These are phyloP conservation scores for Asclepias syriaca DNA, from an alignment of 257 asterid species.

Conservation along the genomic window DNA sequence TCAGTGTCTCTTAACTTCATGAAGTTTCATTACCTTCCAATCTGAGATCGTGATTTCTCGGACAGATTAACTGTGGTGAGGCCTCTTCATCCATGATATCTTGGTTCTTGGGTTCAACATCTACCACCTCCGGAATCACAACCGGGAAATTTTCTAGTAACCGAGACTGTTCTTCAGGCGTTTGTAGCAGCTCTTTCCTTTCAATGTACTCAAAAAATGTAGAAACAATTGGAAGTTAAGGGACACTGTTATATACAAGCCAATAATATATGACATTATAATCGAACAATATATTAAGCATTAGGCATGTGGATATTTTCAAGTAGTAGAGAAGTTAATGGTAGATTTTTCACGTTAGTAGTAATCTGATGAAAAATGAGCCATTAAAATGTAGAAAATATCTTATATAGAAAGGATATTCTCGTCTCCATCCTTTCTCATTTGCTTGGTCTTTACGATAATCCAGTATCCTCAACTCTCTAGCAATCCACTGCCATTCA, in stretches of 20 bases:
- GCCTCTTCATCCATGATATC: slow-evolving; percentile 18
- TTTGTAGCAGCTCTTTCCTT: slow-evolving; percentile 41
- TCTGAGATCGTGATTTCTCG: slow-evolving; percentile 9
- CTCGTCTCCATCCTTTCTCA: slow-evolving; percentile 80
- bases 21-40: slow-evolving; percentile 23
- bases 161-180: slow-evolving; percentile 37
- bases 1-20: slow-evolving; percentile 11
- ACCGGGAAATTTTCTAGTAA: slow-evolving; percentile 40
- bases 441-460: slow-evolving; percentile 49
- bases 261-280: neutral
- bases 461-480: slow-evolving; percentile 50
- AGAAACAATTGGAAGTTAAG: slow-evolving; percentile 17
- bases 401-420: slow-evolving; percentile 59
- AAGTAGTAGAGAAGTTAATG: neutral
- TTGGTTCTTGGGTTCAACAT: slow-evolving; percentile 26
- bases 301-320: neutral
- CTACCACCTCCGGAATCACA: slow-evolving; percentile 46
- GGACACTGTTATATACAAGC: no score
- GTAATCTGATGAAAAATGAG: neutral
- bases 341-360: no score
- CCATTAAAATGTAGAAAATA: neutral
- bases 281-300: neutral
- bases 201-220: slow-evolving; percentile 30
- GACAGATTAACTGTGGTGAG: slow-evolving; percentile 17
- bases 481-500: slow-evolving; percentile 56